These are phyloP conservation scores for Linum tenue DNA, from an alignment of 345 rosid genomes.

Conservation along the genomic window DNA sequence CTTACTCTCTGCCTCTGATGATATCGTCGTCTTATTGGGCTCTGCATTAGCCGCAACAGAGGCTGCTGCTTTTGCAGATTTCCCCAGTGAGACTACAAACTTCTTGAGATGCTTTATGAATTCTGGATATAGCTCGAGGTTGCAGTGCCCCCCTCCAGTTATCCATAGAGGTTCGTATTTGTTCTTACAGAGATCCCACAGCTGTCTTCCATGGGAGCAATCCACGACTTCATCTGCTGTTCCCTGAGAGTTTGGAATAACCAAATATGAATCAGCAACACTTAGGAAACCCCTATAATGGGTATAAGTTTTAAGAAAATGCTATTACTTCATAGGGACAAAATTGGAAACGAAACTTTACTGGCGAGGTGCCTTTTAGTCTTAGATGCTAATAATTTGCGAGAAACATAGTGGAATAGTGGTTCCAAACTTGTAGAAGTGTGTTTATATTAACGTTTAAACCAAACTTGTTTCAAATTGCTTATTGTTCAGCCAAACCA, in stretches of 20 bases:
- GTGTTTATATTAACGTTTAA: too few species aligned
- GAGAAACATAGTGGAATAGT: not conserved
- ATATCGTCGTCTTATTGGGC: constrained; percentile 23
- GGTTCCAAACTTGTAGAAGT: not conserved
- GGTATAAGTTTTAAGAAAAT: not conserved
- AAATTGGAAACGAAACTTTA: not conserved
- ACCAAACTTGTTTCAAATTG: too few species aligned
- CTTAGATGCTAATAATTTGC: too few species aligned
- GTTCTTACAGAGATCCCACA: constrained; percentile 69
- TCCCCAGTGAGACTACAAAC: constrained; percentile 48
- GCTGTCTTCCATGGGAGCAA: constrained; percentile 79
- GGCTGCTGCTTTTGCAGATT: constrained; percentile 32
- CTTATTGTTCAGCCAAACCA: too few species aligned
- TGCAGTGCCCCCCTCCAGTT: constrained; percentile 82
- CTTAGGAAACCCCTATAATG: not conserved
- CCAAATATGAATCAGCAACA: not conserved
- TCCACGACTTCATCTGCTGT: constrained; percentile 85
- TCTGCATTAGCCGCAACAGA: constrained; percentile 11
- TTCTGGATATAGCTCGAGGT: constrained; percentile 84
- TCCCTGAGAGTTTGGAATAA: constrained; percentile 33
- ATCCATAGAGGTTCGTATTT: constrained; percentile 88
- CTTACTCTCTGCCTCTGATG: constrained; percentile 32
- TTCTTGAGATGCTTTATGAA: constrained; percentile 72
- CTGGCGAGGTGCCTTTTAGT: too few species aligned
- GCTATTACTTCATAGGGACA: not conserved